Evolutionary conservation across 441 rosid species (phyloP), one percentile per base, ranked within the genome.

Genomic region (Gossypium lobatum): DNA sequence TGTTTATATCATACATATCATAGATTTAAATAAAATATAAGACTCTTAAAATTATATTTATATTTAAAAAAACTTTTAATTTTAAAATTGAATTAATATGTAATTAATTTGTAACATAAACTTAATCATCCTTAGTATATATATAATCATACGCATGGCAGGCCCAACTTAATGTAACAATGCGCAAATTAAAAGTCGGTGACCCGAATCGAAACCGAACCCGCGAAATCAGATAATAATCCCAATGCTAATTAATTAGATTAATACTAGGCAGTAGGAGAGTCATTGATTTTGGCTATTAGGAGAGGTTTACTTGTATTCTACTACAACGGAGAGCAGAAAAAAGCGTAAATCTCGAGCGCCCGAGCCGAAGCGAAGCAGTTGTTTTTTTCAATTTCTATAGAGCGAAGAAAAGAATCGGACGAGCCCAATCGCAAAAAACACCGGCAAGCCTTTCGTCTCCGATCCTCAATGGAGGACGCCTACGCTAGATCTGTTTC

Each of bases 401-500:
- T 13, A n/a, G 65, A n/a, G 20, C 34, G 42, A 61, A 61, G 18
- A 61, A 28, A 26, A 52, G 39, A 67, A 57, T 14, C 42, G 46
- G 59, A 25, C 11, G 26, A 31, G 59, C 26, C 62, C 28, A 28
- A 50, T 50, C 42, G 42, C 42, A 18, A 55, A 37, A 23, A 17
- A 18, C 39, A 31, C 18, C 46, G 31, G 62, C 62, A 37, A 50
- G 52, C 23, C 31, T 73, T 68, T 75, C 50, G 42, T 72, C 42
- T 17, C 46, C 64, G 45, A 73, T 58, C 73, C 54, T n/a, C 77
- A 45, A 95, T 95, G 97, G 99, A 93, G 78, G 96, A 93, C 81
- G 98, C 99, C 10, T 91, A 85, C 72, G 93, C 96, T 74, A 90
- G 97, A 95, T 93, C 99, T 80, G 91, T 88, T 73, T 2, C 89